Base-by-base conservation (phyloP, 768 basidiomycete genomes). In the Lactarius tabidus region DNA sequence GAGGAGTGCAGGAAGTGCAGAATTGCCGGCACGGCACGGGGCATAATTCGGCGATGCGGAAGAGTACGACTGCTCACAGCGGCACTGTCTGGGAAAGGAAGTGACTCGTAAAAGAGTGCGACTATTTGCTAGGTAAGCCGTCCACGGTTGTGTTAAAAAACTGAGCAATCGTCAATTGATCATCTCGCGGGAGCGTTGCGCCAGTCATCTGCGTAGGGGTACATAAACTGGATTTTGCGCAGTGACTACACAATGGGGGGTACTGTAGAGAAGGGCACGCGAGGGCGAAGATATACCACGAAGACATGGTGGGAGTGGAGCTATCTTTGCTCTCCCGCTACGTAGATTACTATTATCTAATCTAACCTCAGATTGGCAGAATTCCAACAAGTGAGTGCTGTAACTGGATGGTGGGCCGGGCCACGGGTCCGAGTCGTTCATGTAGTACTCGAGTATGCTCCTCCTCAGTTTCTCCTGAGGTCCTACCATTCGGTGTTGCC, bases 211-310 rank as follows among this genome's bases (percentile, higher is more conserved):
- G 83, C 85, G 68, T 88, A 88, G 74, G 87, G 85, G 69, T 86
- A 87, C 85, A 87, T 87, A 73, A 81, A 85, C 1, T 85, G 85
- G 69, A 88, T 87, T 68, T 86, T 86, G 84, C 3, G 85, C 86
- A 0, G 85, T 85, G 0, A 79, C 76, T n/a, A n/a, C n/a, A n/a
- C n/a, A n/a, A n/a, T n/a, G n/a, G n/a, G n/a, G n/a, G n/a, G n/a
- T n/a, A n/a, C n/a, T n/a, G n/a, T n/a, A n/a, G n/a, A n/a, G n/a
- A n/a, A n/a, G n/a, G n/a, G n/a, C n/a, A n/a, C n/a, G n/a, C n/a
- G n/a, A n/a, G n/a, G n/a, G 63, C 86, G 85, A 66, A 87, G 87
- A 72, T 85, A 88, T 48, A n/a, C 77, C 77, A 81, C 85, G 57
- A 20, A 31, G 53, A 57, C 7, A 20, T 17, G 33, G 28, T 33